These are phyloP conservation scores for Buxus sempervirens DNA, from an alignment of 164 flowering plant genomes.

Conservation along the genomic window DNA sequence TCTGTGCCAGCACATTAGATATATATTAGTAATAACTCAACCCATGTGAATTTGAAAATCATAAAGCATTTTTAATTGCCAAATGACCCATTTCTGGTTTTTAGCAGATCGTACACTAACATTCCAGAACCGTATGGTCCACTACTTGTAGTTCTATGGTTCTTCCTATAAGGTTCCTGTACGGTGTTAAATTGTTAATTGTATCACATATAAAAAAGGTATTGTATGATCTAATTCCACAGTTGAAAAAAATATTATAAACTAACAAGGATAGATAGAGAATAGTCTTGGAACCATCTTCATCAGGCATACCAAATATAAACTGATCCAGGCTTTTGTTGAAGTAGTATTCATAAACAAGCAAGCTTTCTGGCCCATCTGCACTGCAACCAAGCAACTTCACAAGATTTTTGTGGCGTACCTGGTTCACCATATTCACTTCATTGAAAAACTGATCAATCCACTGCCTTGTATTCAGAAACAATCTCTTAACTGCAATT, in stretches of 20 bases:
- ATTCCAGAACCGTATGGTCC: no score
- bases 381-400: conserved; percentile 71
- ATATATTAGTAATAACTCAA: no score
- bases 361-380: conserved; percentile 79
- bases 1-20: background rate
- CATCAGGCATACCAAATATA: conserved; percentile 52
- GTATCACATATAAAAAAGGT: no score
- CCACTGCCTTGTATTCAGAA: conserved; percentile 66
- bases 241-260: background rate
- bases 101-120: no score
- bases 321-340: conserved; percentile 69
- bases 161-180: no score
- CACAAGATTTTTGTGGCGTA: conserved; percentile 70
- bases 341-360: conserved; percentile 62
- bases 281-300: background rate
- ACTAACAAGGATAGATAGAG: background rate
- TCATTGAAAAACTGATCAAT: conserved; percentile 77
- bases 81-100: no score
- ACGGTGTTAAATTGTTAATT: no score
- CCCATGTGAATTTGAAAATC: no score
- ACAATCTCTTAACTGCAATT: conserved; percentile 75
- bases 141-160: no score
- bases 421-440: conserved; percentile 64
- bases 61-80: no score
- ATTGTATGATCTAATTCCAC: no score